Evolutionary conservation across 305 asterid genomes (phyloP).

Genomic region (Solanum hybrid): DNA sequence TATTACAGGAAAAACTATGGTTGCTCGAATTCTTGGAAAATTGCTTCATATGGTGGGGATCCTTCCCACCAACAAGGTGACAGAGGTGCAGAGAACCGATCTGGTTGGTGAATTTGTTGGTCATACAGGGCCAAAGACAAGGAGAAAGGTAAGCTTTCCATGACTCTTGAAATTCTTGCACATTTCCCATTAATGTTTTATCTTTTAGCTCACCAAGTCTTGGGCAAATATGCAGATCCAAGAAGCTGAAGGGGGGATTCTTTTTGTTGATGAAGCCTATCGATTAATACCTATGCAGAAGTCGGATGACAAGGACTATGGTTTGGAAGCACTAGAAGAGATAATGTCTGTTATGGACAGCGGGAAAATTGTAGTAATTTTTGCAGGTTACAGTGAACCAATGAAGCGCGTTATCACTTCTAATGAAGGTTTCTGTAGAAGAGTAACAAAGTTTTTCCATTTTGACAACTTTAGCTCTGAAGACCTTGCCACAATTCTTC

Average conservation of each 20-base stretch:
- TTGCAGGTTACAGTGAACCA: conserved; percentile 83
- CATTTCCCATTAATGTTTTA: not conserved
- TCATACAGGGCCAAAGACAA: conserved; percentile 83
- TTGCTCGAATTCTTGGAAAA: conserved; percentile 83
- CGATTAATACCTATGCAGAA: conserved; percentile 69
- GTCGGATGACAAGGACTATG: conserved; percentile 45
- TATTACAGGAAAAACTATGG: conserved; percentile 76
- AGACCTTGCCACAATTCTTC: conserved; percentile 71
- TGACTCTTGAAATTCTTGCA: not conserved
- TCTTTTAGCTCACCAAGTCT: not conserved
- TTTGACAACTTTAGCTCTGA: conserved; percentile 49
- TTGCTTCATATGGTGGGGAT: conserved; percentile 77
- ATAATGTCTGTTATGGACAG: conserved; percentile 85
- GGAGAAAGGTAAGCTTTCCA: conserved; percentile 59
- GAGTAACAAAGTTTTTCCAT: conserved; percentile 63
- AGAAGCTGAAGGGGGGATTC: conserved; percentile 95
- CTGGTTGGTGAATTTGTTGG: conserved; percentile 87
- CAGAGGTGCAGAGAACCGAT: conserved; percentile 93
- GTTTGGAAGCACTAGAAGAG: conserved; percentile 82
- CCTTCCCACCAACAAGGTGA: conserved; percentile 69
- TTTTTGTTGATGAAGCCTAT: conserved; percentile 86
- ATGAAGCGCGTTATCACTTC: conserved; percentile 76
- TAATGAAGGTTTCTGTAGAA: conserved; percentile 75
- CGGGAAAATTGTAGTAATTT: conserved; percentile 60
- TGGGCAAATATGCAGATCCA: conserved; percentile 38